A percentile compares a stretch with the other conserved stretches of the same genome.
Conservation (phyloP, 2,329 filamentous ascomycete species). For the Botryosphaeria dothidea region DNA sequence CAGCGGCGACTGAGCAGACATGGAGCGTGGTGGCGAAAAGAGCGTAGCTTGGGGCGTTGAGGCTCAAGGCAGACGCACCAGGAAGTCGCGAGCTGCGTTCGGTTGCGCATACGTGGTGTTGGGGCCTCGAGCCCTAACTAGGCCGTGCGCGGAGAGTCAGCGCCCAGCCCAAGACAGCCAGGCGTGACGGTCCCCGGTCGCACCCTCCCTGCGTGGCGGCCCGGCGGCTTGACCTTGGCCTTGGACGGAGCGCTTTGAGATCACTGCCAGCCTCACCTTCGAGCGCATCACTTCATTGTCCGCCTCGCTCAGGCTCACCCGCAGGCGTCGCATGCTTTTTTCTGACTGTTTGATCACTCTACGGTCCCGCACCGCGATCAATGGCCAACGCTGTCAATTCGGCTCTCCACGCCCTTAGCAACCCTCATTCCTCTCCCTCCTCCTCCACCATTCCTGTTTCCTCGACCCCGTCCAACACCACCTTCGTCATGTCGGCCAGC, state of each 20-base stretch:
- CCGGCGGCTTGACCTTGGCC: not conserved
- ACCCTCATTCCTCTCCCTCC: conserved; percentile 12
- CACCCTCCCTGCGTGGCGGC: conserved; percentile 1
- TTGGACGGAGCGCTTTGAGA: conserved; percentile 11
- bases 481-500: conserved; percentile 83
- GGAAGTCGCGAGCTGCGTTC: not conserved
- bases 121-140: not conserved
- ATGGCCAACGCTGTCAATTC: conserved; percentile 17
- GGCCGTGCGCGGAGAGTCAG: not conserved
- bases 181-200: not conserved
- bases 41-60: not conserved
- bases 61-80: conserved; percentile 5
- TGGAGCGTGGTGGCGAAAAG: not conserved
- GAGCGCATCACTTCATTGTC: conserved; percentile 15
- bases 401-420: conserved; percentile 11
- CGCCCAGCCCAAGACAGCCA: not conserved
- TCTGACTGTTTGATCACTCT: not conserved
- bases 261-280: conserved; percentile 13
- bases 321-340: not conserved
- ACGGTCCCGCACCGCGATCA: not conserved
- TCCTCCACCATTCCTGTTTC: conserved; percentile 18
- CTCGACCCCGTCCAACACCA: conserved; percentile 64
- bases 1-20: conserved; percentile 52
- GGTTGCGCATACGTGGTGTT: conserved; percentile 17
- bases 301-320: conserved; percentile 1